Conservation (phyloP, 2,329 filamentous ascomycete genomes). For the Aureobasidium vineae region DNA sequence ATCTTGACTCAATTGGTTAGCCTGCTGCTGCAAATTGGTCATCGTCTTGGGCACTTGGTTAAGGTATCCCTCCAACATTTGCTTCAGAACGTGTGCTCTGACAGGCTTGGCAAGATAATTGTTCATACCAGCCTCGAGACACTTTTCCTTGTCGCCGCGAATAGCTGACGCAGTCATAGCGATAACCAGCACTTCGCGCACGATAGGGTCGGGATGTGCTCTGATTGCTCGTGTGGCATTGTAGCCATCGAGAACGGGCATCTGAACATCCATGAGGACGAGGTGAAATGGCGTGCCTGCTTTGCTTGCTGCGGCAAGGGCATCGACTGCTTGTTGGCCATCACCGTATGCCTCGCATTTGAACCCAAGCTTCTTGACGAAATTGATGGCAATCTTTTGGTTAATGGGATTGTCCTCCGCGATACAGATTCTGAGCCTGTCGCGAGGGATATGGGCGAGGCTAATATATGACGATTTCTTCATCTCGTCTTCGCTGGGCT, state of each 20-base stretch:
- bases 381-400: constrained; percentile 89
- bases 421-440: constrained; percentile 82
- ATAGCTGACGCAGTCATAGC: constrained; percentile 97
- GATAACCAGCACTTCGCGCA: constrained; percentile 84
- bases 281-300: constrained; percentile 81
- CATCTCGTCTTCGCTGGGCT: constrained; percentile 38
- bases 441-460: constrained; percentile 69
- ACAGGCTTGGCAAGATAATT: constrained; percentile 96
- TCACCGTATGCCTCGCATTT: constrained; percentile 87
- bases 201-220: constrained; percentile 69
- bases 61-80: constrained; percentile 72
- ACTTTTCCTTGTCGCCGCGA: constrained; percentile 91
- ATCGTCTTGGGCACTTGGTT: constrained; percentile 47
- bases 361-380: constrained; percentile 82
- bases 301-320: constrained; percentile 68
- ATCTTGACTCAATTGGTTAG: constrained; percentile 45
- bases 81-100: constrained; percentile 79
- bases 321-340: constrained; percentile 82
- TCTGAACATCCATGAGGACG: constrained; percentile 94
- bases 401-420: constrained; percentile 96
- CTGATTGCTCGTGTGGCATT: constrained; percentile 83
- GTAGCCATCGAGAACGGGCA: constrained; percentile 91
- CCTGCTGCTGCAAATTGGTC: constrained; percentile 49
- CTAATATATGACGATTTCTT: constrained; percentile 51
- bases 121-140: constrained; percentile 94